phyloP scores from a whole-genome alignment of 2,329 filamentous ascomycete species.

The Polytolypa hystricis region DNA sequence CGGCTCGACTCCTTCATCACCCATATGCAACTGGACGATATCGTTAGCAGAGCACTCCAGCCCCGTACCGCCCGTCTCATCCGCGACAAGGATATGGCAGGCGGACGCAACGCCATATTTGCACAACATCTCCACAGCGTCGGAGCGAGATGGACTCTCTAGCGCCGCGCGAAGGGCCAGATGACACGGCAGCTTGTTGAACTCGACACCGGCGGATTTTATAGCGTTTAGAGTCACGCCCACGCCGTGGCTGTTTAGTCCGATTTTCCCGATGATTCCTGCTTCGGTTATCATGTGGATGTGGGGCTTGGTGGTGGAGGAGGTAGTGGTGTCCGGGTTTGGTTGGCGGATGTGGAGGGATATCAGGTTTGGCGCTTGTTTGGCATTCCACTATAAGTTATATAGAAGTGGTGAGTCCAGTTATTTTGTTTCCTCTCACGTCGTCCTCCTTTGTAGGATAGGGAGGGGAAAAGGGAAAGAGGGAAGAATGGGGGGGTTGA shows the following conservation, averaged over 20 bases:
- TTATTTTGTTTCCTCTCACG: neutral
- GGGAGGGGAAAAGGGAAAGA: no score
- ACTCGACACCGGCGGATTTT: slow-evolving; percentile 38
- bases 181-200: slow-evolving; percentile 41
- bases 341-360: slow-evolving; percentile 33
- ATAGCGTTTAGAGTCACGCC: slow-evolving; percentile 49
- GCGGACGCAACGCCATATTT: slow-evolving; percentile 40
- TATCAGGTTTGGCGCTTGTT: slow-evolving; percentile 40
- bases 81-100: slow-evolving; percentile 45
- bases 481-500: neutral
- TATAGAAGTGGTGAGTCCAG: neutral
- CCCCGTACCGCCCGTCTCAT: slow-evolving; percentile 36
- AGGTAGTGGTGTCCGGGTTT: slow-evolving; percentile 15
- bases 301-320: slow-evolving; percentile 20
- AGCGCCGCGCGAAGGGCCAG: slow-evolving; percentile 44
- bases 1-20: slow-evolving; percentile 6
- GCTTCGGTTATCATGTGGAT: slow-evolving; percentile 48
- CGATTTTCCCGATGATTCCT: slow-evolving; percentile 49
- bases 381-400: slow-evolving; percentile 35
- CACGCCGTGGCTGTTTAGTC: slow-evolving; percentile 43
- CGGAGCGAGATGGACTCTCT: slow-evolving; percentile 34
- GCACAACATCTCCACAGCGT: slow-evolving; percentile 36
- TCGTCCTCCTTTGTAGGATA: no score
- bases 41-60: slow-evolving; percentile 37
- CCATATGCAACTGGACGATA: slow-evolving; percentile 10